Percentiles rank a stretch among this genome's conserved stretches.
phyloP scores from a whole-genome alignment of 1,139 yeast species.

The Debaryomyces subglobosus region DNA sequence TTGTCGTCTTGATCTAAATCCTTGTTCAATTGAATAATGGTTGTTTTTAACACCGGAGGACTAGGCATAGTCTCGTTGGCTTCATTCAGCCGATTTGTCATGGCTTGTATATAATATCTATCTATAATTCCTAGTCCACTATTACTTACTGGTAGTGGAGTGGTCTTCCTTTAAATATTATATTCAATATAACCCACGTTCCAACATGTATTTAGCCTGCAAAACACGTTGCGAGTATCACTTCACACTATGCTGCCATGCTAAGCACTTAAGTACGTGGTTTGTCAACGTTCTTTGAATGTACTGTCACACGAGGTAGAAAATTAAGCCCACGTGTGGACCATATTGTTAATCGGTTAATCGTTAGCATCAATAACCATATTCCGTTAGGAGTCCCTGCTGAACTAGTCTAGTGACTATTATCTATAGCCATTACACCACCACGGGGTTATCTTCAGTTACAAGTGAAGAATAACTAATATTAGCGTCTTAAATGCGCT shows the following conservation, averaged over 20 bases:
- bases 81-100: background rate
- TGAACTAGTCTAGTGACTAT: background rate
- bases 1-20: constrained; percentile 47
- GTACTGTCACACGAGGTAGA: constrained; percentile 7
- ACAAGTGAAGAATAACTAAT: background rate
- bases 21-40: constrained; percentile 61
- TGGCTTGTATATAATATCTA: background rate
- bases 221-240: constrained; percentile 1
- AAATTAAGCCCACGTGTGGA: constrained; percentile 7
- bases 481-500: background rate
- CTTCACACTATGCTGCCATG: background rate
- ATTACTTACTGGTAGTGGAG: background rate
- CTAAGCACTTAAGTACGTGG: background rate
- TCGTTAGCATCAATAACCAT: background rate
- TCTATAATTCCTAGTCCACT: background rate
- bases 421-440: background rate
- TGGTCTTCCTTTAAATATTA: constrained; percentile 1
- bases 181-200: constrained; percentile 3
- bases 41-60: constrained; percentile 65
- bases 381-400: background rate
- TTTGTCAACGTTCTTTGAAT: constrained; percentile 1
- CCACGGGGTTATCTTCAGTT: background rate
- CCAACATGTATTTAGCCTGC: background rate
- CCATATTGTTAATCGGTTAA: background rate
- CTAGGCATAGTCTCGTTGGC: constrained; percentile 39